phyloP scores from a whole-genome alignment of 2,329 filamentous ascomycete genomes.

The Cladosporium colombiae region DNA sequence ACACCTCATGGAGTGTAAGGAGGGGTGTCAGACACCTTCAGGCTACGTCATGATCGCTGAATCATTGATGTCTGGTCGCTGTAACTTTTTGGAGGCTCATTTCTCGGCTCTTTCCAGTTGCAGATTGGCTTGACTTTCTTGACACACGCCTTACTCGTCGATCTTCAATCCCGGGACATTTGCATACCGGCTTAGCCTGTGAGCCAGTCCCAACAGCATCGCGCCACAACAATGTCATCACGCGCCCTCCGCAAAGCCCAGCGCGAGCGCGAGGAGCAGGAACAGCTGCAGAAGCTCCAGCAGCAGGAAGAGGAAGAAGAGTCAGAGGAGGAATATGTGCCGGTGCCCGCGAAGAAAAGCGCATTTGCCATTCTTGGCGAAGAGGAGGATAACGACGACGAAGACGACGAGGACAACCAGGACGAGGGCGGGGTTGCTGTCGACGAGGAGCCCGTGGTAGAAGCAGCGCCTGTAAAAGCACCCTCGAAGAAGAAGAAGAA shows the following conservation, averaged over 20 bases:
- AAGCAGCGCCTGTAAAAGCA: conserved; percentile 31
- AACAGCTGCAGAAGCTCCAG: conserved; percentile 45
- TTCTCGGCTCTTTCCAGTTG: neutral
- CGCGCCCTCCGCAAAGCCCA: conserved; percentile 66
- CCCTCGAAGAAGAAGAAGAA: conserved; percentile 55
- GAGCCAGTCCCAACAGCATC: neutral
- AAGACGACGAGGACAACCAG: conserved; percentile 30
- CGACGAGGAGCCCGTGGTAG: conserved; percentile 33
- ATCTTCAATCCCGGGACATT: neutral
- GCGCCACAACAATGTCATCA: conserved; percentile 54
- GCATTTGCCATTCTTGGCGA: conserved; percentile 50
- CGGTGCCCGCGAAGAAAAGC: conserved; percentile 40
- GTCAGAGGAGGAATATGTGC: conserved; percentile 41
- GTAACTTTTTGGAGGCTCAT: neutral
- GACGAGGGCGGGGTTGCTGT: conserved; percentile 33
- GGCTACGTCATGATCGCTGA: neutral
- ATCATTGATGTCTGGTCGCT: neutral
- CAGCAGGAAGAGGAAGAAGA: conserved; percentile 39
- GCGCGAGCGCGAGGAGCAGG: conserved; percentile 60
- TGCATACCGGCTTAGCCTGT: neutral
- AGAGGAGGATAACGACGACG: conserved; percentile 40
- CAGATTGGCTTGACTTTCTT: neutral
- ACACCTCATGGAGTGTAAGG: too few relatives aligned
- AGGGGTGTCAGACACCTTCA: neutral
- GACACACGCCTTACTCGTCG: neutral